Evolutionary conservation across 2,329 filamentous ascomycete species (phyloP).

Genomic region (Zalaria obscura): DNA sequence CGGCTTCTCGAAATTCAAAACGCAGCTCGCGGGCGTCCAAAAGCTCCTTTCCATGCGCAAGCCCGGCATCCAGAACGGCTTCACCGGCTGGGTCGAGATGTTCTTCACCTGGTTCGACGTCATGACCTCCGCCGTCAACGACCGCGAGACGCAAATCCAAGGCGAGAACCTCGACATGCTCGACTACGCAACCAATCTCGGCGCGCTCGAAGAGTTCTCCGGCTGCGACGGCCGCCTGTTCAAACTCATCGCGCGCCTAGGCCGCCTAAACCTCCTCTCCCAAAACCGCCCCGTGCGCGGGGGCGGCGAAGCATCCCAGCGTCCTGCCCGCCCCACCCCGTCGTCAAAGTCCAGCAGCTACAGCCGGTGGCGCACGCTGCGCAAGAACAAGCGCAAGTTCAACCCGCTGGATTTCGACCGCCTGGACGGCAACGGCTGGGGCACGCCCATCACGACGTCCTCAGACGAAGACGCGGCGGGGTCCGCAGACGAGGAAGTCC

Average conservation of each 20-base stretch:
- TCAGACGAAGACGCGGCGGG: constrained; percentile 27
- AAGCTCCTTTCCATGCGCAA: constrained; percentile 72
- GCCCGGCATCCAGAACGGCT: constrained; percentile 42
- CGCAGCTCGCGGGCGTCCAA: constrained; percentile 83
- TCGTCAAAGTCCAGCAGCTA: constrained; percentile 11
- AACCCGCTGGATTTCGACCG: constrained; percentile 31
- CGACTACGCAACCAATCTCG: constrained; percentile 50
- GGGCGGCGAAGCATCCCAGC: constrained; percentile 4
- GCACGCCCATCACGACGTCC: constrained; percentile 33
- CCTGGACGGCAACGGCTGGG: constrained; percentile 56
- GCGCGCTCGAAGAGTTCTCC: constrained; percentile 68
- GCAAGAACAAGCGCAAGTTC: constrained; percentile 1
- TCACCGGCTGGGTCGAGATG: constrained; percentile 80
- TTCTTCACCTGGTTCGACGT: constrained; percentile 93
- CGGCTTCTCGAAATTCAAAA: constrained; percentile 83
- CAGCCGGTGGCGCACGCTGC: not conserved
- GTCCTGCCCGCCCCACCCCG: constrained; percentile 17
- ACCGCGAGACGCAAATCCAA: constrained; percentile 70
- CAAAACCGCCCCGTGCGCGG: constrained; percentile 44
- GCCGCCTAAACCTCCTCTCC: constrained; percentile 70
- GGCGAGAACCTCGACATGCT: constrained; percentile 49
- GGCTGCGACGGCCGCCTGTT: constrained; percentile 81
- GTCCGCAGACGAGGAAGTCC: constrained; percentile 9
- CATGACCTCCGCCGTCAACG: constrained; percentile 81
- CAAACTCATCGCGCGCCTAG: constrained; percentile 70